Evolutionary conservation across 2,329 filamentous ascomycete species (phyloP), one percentile per base, ranked within the genome.

Genomic region (Chaetomium globosum): DNA sequence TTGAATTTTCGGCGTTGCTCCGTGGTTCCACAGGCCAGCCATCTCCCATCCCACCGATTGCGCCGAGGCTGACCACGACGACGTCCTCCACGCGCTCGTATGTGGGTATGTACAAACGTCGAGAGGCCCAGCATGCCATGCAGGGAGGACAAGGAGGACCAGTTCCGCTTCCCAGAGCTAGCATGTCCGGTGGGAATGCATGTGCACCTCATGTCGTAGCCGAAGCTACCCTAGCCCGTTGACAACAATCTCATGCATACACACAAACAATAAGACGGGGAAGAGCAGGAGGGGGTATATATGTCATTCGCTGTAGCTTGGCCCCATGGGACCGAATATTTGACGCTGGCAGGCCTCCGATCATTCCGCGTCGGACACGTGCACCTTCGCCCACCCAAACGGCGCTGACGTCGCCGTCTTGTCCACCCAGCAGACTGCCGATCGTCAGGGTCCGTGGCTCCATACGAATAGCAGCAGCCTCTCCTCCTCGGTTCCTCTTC

Each of bases 1-100:
- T 69, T 54, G 59, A 55, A 48, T 52, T 59, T 43, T 63, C 63
- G 9, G 64, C 30, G 23, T 52, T 39, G 55, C 59, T 61, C 59
- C 51, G 51, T 66, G 54, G 28, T 58, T 59, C 49, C 53, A 54
- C 43, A 21, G 30, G 46, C 57, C 39, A 59, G 49, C 66, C 63
- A 65, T 49, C 46, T 39, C 19, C 16, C 21, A 9, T 43, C 46
- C 36, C 53, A 52, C 36, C 36, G 30, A 56, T 58, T 31, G 28
- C 49, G 33, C 51, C 33, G 23, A 23, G 58, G 63, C 58, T 64
- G 61, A 61, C 57, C 23, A 53, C 43, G 58, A 33, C 33, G 19
- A 53, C 43, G 56, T 39, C 49, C 39, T 43, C 9, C 33, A 12
- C 33, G 33, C 33, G 8, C 33, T 36, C 33, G 33, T 36, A n/a